A percentile compares a stretch with the other conserved stretches of the same genome.
These are phyloP conservation scores for Aspergillus flavus DNA, from an alignment of 2,329 filamentous ascomycete species.

Conservation along the genomic window DNA sequence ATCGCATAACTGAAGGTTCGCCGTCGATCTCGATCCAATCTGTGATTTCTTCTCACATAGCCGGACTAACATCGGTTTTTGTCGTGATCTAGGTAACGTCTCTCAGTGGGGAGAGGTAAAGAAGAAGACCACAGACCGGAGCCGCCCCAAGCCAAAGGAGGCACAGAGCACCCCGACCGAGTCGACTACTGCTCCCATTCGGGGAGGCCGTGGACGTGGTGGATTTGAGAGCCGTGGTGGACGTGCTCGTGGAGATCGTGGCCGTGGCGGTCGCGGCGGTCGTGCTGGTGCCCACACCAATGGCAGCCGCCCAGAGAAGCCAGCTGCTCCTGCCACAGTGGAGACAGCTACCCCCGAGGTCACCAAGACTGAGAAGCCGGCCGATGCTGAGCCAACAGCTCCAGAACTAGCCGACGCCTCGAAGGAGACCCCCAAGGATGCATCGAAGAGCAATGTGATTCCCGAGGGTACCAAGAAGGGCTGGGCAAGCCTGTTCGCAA, in stretches of 20 bases:
- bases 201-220: conserved; percentile 50
- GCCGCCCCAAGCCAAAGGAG: conserved; percentile 51
- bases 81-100: conserved; percentile 45
- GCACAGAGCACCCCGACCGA: conserved; percentile 38
- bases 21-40: conserved; percentile 5
- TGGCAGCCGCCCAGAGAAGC: conserved; percentile 43
- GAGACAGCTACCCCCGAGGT: conserved; percentile 26
- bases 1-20: conserved; percentile 54
- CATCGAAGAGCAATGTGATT: conserved; percentile 37
- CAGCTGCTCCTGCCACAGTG: conserved; percentile 20
- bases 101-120: conserved; percentile 57
- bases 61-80: conserved; percentile 9
- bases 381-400: conserved; percentile 23
- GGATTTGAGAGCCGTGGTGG: conserved; percentile 50
- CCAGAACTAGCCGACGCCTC: conserved; percentile 21
- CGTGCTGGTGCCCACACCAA: conserved; percentile 47
- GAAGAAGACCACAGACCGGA: conserved; percentile 53
- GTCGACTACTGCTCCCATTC: conserved; percentile 35
- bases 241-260: conserved; percentile 51
- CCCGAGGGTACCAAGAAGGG: conserved; percentile 48
- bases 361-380: conserved; percentile 26
- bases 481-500: conserved; percentile 77
- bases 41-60: conserved; percentile 2
- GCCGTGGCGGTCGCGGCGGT: conserved; percentile 50
- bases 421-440: conserved; percentile 17